These are phyloP conservation scores for Penicillium cinerascens DNA, from an alignment of 495 filamentous ascomycete genomes.

Conservation along the genomic window DNA sequence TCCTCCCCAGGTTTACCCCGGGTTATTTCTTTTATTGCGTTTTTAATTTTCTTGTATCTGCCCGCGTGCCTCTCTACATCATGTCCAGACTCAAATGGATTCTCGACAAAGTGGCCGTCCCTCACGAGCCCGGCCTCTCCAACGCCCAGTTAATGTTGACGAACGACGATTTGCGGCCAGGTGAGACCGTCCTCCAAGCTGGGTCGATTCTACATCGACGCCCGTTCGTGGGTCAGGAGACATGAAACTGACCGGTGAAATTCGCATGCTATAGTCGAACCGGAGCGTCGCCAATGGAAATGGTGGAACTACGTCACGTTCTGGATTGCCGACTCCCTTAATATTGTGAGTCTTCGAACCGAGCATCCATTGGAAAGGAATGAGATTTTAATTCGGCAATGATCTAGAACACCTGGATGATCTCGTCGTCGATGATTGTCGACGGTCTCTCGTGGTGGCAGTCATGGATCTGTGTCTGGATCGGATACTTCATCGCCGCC, in stretches of 20 bases:
- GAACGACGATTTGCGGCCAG: slow-evolving; percentile 85
- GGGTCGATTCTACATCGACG: neutral
- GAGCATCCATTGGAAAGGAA: neutral
- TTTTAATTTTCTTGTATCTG: neutral
- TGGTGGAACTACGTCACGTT: slow-evolving; percentile 87
- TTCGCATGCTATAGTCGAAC: slow-evolving; percentile 56
- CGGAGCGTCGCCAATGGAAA: slow-evolving; percentile 80
- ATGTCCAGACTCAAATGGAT: slow-evolving; percentile 33
- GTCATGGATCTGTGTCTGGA: slow-evolving; percentile 84
- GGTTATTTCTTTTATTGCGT: neutral
- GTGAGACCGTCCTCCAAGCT: slow-evolving; percentile 33
- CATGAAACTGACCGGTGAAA: slow-evolving; percentile 16
- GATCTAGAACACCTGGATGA: slow-evolving; percentile 89
- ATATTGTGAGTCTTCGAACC: slow-evolving; percentile 57
- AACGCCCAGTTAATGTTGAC: slow-evolving; percentile 86
- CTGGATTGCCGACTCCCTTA: slow-evolving; percentile 92
- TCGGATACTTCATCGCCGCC: slow-evolving; percentile 76
- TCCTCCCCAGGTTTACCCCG: neutral
- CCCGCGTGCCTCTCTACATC: neutral
- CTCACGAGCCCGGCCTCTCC: slow-evolving; percentile 72
- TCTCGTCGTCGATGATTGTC: slow-evolving; percentile 77
- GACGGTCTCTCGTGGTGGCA: slow-evolving; percentile 91
- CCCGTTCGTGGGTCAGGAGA: neutral
- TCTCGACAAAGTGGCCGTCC: slow-evolving; percentile 61
- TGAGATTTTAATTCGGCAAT: slow-evolving; percentile 9